These are phyloP conservation scores for Aspergillus bombycis DNA, from an alignment of 2,329 filamentous ascomycete genomes.

Conservation along the genomic window DNA sequence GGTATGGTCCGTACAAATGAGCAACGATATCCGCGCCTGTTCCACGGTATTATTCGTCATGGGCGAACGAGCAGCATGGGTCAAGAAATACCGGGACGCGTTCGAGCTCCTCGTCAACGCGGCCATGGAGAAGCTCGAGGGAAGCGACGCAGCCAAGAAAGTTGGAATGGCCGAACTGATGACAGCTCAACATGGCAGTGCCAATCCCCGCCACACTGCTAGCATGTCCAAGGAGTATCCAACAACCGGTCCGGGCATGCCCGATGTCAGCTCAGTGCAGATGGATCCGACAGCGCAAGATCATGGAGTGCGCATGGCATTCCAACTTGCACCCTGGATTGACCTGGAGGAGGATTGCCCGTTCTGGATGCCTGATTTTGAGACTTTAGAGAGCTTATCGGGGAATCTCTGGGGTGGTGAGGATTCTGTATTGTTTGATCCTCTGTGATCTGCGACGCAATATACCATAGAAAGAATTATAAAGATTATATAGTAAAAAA, in stretches of 20 bases:
- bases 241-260: conserved; percentile 9
- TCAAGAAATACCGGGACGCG: conserved; percentile 52
- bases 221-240: conserved; percentile 20
- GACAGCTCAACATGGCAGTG: conserved; percentile 37
- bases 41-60: conserved; percentile 55
- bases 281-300: conserved; percentile 30
- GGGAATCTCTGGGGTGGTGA: conserved; percentile 33
- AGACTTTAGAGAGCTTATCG: conserved; percentile 37
- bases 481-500: not conserved
- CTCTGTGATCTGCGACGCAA: conserved; percentile 21
- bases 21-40: conserved; percentile 55
- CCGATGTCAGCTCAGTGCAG: conserved; percentile 14
- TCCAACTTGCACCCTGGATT: conserved; percentile 45
- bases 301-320: conserved; percentile 42
- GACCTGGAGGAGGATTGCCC: conserved; percentile 39
- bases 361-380: conserved; percentile 46
- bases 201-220: conserved; percentile 15
- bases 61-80: conserved; percentile 53
- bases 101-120: conserved; percentile 53
- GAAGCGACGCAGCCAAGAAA: conserved; percentile 37
- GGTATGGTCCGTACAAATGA: conserved; percentile 53
- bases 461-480: not conserved
- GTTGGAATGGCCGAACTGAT: conserved; percentile 46
- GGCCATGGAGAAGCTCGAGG: conserved; percentile 51
- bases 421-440: conserved; percentile 33